Percentiles rank a stretch among this genome's conserved stretches.
phyloP scores from a whole-genome alignment of 2,329 filamentous ascomycete genomes.

The Cercospora sp. region DNA sequence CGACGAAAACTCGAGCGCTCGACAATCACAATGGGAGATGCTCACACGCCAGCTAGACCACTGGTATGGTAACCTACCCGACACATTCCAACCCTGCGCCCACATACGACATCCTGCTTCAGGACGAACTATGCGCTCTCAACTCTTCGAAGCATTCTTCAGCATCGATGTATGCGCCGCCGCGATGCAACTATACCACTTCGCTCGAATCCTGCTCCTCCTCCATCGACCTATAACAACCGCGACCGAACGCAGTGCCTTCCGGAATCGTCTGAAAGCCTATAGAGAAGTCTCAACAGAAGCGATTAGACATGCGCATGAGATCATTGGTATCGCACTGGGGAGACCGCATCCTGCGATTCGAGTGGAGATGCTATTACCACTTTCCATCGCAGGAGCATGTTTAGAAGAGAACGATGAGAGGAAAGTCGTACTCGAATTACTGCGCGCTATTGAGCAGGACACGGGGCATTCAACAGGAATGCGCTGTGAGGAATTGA shows the following conservation, averaged over 20 bases:
- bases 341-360: constrained; percentile 58
- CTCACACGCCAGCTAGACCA: constrained; percentile 59
- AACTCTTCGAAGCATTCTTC: constrained; percentile 61
- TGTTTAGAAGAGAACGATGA: constrained; percentile 59
- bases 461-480: constrained; percentile 66
- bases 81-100: constrained; percentile 62
- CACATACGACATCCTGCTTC: constrained; percentile 35
- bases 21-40: constrained; percentile 51
- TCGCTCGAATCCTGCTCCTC: constrained; percentile 61
- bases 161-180: constrained; percentile 63
- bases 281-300: constrained; percentile 58
- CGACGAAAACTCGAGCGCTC: constrained; percentile 49
- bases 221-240: constrained; percentile 58
- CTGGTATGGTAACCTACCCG: constrained; percentile 60
- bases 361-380: constrained; percentile 58
- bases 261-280: constrained; percentile 53
- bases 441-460: constrained; percentile 62
- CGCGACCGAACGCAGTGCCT: constrained; percentile 42
- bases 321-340: constrained; percentile 63
- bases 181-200: constrained; percentile 66
- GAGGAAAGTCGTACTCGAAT: constrained; percentile 56
- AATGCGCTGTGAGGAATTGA: constrained; percentile 57
- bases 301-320: constrained; percentile 58
- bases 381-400: constrained; percentile 62
- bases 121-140: constrained; percentile 20